Conservation (phyloP, 2,329 filamentous ascomycete genomes). For the Plenodomus tracheiphilus region DNA sequence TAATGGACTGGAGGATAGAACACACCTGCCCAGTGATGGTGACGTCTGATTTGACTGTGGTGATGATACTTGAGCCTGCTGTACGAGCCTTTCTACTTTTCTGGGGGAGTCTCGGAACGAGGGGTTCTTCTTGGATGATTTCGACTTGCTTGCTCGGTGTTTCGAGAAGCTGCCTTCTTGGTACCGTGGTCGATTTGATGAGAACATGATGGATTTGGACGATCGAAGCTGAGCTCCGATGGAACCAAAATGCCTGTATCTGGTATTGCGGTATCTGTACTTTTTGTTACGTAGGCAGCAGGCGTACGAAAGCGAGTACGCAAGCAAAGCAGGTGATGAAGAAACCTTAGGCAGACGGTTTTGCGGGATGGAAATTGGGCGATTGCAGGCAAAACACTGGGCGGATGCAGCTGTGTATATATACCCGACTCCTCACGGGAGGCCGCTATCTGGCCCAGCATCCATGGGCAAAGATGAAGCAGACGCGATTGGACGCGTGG, state of each 20-base stretch:
- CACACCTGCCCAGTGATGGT: slow-evolving; percentile 43
- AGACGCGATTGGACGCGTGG: slow-evolving; percentile 43
- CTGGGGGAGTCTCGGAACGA: slow-evolving; percentile 42
- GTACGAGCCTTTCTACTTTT: slow-evolving; percentile 40
- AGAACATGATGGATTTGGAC: slow-evolving; percentile 39
- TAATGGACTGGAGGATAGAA: neutral
- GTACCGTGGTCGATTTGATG: slow-evolving; percentile 37
- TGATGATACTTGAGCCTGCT: slow-evolving; percentile 38
- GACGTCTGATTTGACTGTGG: slow-evolving; percentile 43
- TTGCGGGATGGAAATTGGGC: slow-evolving; percentile 27
- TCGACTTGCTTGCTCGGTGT: slow-evolving; percentile 44
- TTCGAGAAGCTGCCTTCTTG: slow-evolving; percentile 44
- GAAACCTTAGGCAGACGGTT: slow-evolving; percentile 40
- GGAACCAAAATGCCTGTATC: slow-evolving; percentile 14
- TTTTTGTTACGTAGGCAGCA: slow-evolving; percentile 34
- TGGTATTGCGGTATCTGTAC: slow-evolving; percentile 4
- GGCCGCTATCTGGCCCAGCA: slow-evolving; percentile 36
- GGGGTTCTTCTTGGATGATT: slow-evolving; percentile 42
- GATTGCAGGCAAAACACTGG: slow-evolving; percentile 29
- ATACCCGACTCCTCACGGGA: slow-evolving; percentile 37
- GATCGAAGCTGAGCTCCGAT: slow-evolving; percentile 7
- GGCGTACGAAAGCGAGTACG: slow-evolving; percentile 26
- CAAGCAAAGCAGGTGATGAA: slow-evolving; percentile 21
- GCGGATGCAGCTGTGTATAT: slow-evolving; percentile 34
- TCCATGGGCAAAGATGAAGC: slow-evolving; percentile 27